phyloP scores from a whole-genome alignment of 768 basidiomycete genomes.

The Mycena rebaudengoi region DNA sequence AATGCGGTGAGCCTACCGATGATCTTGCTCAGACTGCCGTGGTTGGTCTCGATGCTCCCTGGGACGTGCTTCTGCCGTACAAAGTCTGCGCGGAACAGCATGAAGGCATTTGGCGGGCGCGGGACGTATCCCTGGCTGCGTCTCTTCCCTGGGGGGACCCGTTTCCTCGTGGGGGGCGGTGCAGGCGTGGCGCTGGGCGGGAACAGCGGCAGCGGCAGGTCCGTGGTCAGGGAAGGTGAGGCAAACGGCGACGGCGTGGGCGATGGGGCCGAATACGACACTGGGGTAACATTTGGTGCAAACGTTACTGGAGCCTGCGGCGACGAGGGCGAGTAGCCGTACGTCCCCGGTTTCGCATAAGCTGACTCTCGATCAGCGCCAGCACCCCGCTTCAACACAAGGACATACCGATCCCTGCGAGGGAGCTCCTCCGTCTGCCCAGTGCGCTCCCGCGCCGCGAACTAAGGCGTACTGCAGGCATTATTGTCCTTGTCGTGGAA shows the following conservation, averaged over 20 bases:
- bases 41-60: conserved; percentile 79
- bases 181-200: conserved; percentile 58
- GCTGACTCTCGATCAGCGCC: conserved; percentile 29
- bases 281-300: conserved; percentile 68
- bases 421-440: conserved; percentile 34
- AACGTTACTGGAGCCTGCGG: conserved; percentile 56
- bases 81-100: conserved; percentile 86
- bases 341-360: conserved; percentile 62
- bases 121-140: conserved; percentile 74
- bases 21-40: conserved; percentile 78
- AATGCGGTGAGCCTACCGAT: conserved; percentile 55
- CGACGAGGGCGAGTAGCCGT: conserved; percentile 55
- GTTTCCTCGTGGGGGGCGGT: conserved; percentile 51
- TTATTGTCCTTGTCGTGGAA: conserved; percentile 31
- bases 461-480: conserved; percentile 44
- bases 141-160: conserved; percentile 68
- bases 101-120: conserved; percentile 86
- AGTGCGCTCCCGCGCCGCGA: conserved; percentile 50
- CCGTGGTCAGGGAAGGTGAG: conserved; percentile 42
- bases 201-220: conserved; percentile 53
- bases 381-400: neutral
- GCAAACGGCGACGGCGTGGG: conserved; percentile 26
- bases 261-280: conserved; percentile 50
- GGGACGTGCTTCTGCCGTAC: conserved; percentile 83
- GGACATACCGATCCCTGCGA: conserved; percentile 38